Evolutionary conservation across 2,329 filamentous ascomycete species (phyloP).

Genomic region (Fusarium stilboides): DNA sequence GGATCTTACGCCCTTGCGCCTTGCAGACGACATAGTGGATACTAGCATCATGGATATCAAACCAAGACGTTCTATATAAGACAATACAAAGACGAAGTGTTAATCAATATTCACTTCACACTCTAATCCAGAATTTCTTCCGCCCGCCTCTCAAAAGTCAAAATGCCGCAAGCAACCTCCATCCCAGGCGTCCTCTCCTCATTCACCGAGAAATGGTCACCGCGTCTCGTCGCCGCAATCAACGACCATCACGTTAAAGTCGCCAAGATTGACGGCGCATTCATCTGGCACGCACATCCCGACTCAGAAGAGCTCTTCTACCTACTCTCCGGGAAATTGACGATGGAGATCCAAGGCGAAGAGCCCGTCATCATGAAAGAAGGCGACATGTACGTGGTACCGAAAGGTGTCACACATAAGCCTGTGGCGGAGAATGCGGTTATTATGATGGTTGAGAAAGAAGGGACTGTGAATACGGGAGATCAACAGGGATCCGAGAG

Average conservation of each 20-base stretch:
- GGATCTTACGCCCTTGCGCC: constrained; percentile 25
- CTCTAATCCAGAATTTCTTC: fast-evolving
- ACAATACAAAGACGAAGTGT: background rate
- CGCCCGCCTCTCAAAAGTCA: background rate
- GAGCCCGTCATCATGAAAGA: constrained; percentile 50
- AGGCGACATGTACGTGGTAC: constrained; percentile 56
- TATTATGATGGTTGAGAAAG: constrained; percentile 58
- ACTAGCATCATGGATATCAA: background rate
- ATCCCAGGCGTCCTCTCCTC: constrained; percentile 48
- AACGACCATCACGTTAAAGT: constrained; percentile 60
- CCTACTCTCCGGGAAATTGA: constrained; percentile 54
- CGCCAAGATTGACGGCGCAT: constrained; percentile 57
- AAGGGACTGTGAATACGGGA: constrained; percentile 52
- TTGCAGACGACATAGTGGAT: constrained; percentile 23
- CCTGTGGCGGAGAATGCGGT: constrained; percentile 55
- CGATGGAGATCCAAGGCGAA: constrained; percentile 53
- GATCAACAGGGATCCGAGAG: constrained; percentile 46
- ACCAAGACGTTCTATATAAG: background rate
- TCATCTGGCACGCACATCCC: constrained; percentile 60
- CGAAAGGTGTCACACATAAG: constrained; percentile 55
- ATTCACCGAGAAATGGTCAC: constrained; percentile 52
- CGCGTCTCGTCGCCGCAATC: constrained; percentile 53
- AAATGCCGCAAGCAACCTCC: constrained; percentile 42
- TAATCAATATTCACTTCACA: background rate
- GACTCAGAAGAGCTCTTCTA: constrained; percentile 61